Base-by-base conservation (phyloP, 768 basidiomycete genomes). In the Agaricus sinodeliciosus region DNA sequence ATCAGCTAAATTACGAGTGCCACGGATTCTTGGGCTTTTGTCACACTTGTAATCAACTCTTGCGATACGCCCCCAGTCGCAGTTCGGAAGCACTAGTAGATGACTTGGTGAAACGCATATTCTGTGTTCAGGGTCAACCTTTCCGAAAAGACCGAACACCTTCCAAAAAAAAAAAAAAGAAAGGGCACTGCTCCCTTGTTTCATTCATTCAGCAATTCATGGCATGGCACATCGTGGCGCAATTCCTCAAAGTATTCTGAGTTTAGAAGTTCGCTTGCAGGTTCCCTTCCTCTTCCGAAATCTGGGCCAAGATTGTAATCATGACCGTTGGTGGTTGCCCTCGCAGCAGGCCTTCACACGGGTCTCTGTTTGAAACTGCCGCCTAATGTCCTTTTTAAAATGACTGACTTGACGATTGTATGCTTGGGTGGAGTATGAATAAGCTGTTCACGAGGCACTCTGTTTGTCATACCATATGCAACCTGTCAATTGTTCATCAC, bases 391-490 rank as follows among this genome's bases (percentile, higher is more conserved):
- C 51, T 45, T 27, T 31, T 8, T 3, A 27, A 44, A 34, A 44
- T 36, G 34, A 44, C 31, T 31, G 31, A 31, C 31, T 31, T 31
- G 28, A 46, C 12, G 28, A 19, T 18, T 43, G 44, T 44, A 19
- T 35, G 42, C 42, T 22, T 22, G 22, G 22, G 22, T 46, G 52
- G 51, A 53, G 45, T 48, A 43, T 54, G 31, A 54, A 48, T 54
- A 15, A 19, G 31, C 40, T 44, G 45, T 11, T 54, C 52, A 54
- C 40, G 57, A 53, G 51, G 53, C 51, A 12, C 46, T 37, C 36
- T 12, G 49, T 50, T 57, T 49, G 56, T 56, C 54, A 55, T 58
- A 31, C 27, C 60, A 59, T 57, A 63, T 63, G 64, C 52, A 56
- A 41, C 56, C n/a, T 60, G 60, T 61, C 60, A 63, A 55, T 51